Evolutionary conservation across 345 rosid genomes (phyloP), one percentile per base, ranked within the genome.

Genomic region (Hibiscus syriacus): DNA sequence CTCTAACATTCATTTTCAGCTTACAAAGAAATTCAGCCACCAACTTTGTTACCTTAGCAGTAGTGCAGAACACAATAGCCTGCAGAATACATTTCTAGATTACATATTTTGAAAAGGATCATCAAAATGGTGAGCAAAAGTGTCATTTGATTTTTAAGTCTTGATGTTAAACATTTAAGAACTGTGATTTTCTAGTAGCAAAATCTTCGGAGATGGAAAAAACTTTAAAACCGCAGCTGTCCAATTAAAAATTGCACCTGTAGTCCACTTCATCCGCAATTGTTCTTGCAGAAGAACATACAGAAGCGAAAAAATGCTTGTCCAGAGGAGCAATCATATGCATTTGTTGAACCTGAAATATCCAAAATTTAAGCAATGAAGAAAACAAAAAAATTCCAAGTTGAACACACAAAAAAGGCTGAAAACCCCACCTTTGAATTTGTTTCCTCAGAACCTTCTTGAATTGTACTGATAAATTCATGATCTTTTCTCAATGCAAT

Each of bases 61-160:
- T 95, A 45, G 96, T 87, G 78, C 99, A 95, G 81, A 95, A 95
- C 19, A 95, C 89, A 68, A 95, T 83, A 74, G 81, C 92, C 99
- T 95, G 80, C 17, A 54, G 34, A 54, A 54, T 54, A 5, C 2
- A 54, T 23, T 25, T 32, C 32, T 54, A 27, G 0, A 59, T 70
- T 49, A 70, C 32, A 79, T 34, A 55, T 32, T 55, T 63, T 25
- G 48, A 14, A 0, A 57, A 19, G 25, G 52, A 10, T 57, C 5
- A 8, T 10, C 32, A 46, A 52, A 52, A 46, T 22, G 6, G 34
- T 66, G 20, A 48, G 29, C 66, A 64, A 30, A 66, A 49, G 27
- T 23, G 23, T n/a, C 16, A 48, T 27, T 25, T 25, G 23, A n/a
- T 16, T 16, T 20, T 63, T 23, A 43, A 16, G 2, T 43, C 29